phyloP scores from a whole-genome alignment of 2,329 filamentous ascomycete species.

The Pestalotiopsis sp. region DNA sequence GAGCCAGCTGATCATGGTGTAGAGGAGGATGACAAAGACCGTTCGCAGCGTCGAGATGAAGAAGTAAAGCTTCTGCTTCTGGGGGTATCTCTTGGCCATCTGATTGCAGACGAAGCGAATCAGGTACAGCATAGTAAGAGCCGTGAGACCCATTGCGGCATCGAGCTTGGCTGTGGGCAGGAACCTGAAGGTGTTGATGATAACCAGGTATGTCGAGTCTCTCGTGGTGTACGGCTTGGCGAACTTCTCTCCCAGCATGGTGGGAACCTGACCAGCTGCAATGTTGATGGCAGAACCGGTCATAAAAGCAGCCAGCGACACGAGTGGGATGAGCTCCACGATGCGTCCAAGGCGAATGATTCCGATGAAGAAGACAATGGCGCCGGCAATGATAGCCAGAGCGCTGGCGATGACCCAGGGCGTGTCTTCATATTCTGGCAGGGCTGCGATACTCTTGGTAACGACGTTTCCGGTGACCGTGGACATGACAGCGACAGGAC shows the following conservation, averaged over 20 bases:
- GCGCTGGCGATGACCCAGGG: constrained; percentile 75
- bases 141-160: constrained; percentile 85
- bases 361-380: constrained; percentile 78
- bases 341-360: constrained; percentile 83
- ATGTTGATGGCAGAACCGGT: constrained; percentile 94
- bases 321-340: constrained; percentile 89
- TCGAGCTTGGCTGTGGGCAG: constrained; percentile 72
- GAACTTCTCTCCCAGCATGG: constrained; percentile 65
- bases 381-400: constrained; percentile 76
- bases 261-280: constrained; percentile 78
- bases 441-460: constrained; percentile 55
- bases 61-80: constrained; percentile 76
- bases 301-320: constrained; percentile 94
- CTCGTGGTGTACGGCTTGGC: constrained; percentile 75
- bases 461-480: constrained; percentile 87
- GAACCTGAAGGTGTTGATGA: constrained; percentile 80
- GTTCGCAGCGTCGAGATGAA: constrained; percentile 91
- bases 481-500: constrained; percentile 94
- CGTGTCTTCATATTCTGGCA: constrained; percentile 52
- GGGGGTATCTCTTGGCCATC: constrained; percentile 70
- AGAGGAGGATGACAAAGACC: constrained; percentile 87
- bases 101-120: constrained; percentile 69
- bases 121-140: constrained; percentile 75
- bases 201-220: constrained; percentile 77
- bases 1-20: constrained; percentile 87